Conservation (phyloP, 352 stramenopile species). For the Pythium apleroticum region DNA sequence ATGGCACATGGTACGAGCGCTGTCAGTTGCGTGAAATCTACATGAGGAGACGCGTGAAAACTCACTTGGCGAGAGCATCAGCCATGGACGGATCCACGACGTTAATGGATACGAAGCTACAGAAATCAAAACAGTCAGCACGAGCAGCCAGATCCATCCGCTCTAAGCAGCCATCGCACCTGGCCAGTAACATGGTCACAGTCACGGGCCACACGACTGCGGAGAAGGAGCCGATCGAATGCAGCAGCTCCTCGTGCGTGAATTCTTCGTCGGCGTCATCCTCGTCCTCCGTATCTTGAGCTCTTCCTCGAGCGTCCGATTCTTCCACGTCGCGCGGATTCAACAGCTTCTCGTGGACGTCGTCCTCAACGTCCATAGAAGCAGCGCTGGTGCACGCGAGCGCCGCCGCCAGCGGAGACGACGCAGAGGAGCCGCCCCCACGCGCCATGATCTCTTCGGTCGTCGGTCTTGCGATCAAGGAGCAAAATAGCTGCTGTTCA, state of each 20-base stretch:
- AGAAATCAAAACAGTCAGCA: background rate
- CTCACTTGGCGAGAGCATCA: conserved; percentile 69
- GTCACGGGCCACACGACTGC: conserved; percentile 80
- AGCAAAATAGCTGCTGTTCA: background rate
- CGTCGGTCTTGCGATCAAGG: background rate
- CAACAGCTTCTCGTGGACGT: conserved; percentile 23
- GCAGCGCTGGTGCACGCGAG: conserved; percentile 13
- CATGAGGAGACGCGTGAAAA: background rate
- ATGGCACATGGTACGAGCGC: background rate
- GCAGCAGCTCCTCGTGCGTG: conserved; percentile 80
- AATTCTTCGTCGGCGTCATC: conserved; percentile 43
- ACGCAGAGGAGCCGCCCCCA: background rate
- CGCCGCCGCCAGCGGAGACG: conserved; percentile 27
- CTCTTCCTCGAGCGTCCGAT: conserved; percentile 4
- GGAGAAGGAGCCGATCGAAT: conserved; percentile 85
- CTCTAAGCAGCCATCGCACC: conserved; percentile 28
- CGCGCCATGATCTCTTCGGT: conserved; percentile 8
- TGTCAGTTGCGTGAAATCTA: background rate
- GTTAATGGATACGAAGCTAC: conserved; percentile 82
- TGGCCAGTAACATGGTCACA: conserved; percentile 80
- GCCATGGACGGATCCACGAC: conserved; percentile 77
- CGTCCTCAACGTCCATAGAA: conserved; percentile 1
- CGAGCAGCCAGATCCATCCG: background rate
- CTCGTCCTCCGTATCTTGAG: conserved; percentile 12
- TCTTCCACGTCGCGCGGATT: conserved; percentile 5